These are phyloP conservation scores for Trametes pubescens DNA, from an alignment of 1,284 basidiomycete genomes.

Conservation along the genomic window DNA sequence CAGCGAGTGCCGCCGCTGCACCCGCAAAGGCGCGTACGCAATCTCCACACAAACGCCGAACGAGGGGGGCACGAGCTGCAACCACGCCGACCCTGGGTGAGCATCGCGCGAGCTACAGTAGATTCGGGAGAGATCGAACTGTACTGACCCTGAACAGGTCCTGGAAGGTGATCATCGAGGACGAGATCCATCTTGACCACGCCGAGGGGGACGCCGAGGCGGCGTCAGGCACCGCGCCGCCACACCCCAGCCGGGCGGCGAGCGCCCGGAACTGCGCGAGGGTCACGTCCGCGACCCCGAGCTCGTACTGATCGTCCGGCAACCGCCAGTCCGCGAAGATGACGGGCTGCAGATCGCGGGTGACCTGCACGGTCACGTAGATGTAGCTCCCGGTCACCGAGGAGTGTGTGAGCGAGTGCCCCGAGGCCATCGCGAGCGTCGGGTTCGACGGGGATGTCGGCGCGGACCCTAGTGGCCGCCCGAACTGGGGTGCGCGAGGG, in stretches of 20 bases:
- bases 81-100: conserved; percentile 11
- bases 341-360: conserved; percentile 89
- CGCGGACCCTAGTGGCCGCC: conserved; percentile 55
- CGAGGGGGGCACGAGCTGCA: conserved; percentile 73
- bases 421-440: conserved; percentile 50
- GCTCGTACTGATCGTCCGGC: conserved; percentile 77
- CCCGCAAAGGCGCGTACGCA: conserved; percentile 65
- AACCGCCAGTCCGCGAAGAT: conserved; percentile 78
- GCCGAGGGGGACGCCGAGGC: conserved; percentile 51
- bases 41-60: conserved; percentile 86
- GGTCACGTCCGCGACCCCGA: conserved; percentile 87
- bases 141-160: conserved; percentile 73
- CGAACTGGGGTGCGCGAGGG: conserved; percentile 40
- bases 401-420: conserved; percentile 80
- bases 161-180: conserved; percentile 75
- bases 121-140: conserved; percentile 3
- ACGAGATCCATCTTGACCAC: conserved; percentile 64
- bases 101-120: conserved; percentile 18
- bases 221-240: conserved; percentile 43
- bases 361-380: conserved; percentile 90
- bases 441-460: conserved; percentile 73
- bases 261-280: conserved; percentile 81
- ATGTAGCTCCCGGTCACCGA: conserved; percentile 91
- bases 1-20: conserved; percentile 53
- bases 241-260: conserved; percentile 60